Base-by-base conservation (phyloP, 2,329 filamentous ascomycete genomes). In the Aureobasidium sp. region DNA sequence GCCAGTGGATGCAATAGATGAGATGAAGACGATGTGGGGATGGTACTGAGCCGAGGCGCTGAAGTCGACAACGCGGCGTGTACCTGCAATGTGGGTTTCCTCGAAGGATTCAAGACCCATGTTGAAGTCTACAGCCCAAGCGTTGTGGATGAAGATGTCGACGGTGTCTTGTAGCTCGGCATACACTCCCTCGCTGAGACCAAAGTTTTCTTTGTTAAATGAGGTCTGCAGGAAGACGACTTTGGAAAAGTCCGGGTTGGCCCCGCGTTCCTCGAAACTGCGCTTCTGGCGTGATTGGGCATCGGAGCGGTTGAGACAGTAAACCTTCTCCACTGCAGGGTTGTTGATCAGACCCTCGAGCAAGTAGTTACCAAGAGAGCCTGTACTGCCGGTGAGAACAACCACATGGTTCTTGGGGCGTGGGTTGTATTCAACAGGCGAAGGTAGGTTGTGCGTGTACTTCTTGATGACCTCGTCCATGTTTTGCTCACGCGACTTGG, bases 51-150 rank as follows among this genome's bases (percentile, higher is more conserved):
- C 67, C 2, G 62, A 51, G 5, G 67, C 43, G 43, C 64, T 67
- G 58, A 71, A 67, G 53, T 69, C 67, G 23, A 71, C 61, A 5
- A 66, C 61, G 33, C 68, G 67, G 25, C 67, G 64, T 2, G 64
- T 66, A n/a, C 69, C 69, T 19, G 66, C 65, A 17, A 72, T 64
- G 59, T 71, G 67, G n/a, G 67, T 65, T 6, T 61, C 57, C 53
- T 72, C 69, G 58, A 68, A 73, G 10, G 67, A 69, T 5, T 67
- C 64, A 15, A 73, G 65, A 1, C 65, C 63, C 50, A 67, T 67
- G 64, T 74, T 74, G 68, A 74, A 73, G 62, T 73, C 66, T n/a
- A 74, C 71, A 3, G 70, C 66, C 73, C 73, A 74, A 1, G 72
- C 72, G 54, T 71, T 73, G 67, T 74, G 72, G 38, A 73, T 68